Evolutionary conservation across 306 rosid genomes (phyloP).

Genomic region (Sindora glabra): DNA sequence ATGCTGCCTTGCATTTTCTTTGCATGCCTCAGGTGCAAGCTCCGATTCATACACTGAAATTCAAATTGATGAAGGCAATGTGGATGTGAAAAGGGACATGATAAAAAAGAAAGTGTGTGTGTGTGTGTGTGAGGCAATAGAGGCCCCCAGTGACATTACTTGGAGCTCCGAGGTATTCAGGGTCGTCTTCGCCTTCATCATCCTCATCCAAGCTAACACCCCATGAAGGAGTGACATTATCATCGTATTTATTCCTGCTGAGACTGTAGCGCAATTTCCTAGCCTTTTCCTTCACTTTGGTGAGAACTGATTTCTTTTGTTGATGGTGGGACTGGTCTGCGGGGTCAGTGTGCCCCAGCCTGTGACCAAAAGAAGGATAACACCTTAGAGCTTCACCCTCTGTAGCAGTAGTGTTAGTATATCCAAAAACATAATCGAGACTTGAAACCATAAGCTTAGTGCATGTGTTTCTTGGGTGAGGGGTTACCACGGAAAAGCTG

Average conservation of each 20-base stretch:
- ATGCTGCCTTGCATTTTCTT: constrained; percentile 34
- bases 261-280: constrained; percentile 63
- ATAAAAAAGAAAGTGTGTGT: neutral
- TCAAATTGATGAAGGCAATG: too few species aligned
- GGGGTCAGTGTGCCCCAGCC: constrained; percentile 32
- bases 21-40: constrained; percentile 37
- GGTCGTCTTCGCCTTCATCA: constrained; percentile 33
- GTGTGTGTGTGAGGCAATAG: neutral
- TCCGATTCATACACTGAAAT: constrained; percentile 70
- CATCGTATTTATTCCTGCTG: constrained; percentile 66
- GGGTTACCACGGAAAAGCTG: constrained; percentile 65
- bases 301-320: constrained; percentile 81
- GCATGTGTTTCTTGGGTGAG: too few species aligned
- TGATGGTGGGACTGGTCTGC: constrained; percentile 56
- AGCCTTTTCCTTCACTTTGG: constrained; percentile 88
- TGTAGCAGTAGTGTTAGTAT: too few species aligned
- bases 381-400: constrained; percentile 36
- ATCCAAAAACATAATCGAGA: too few species aligned
- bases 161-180: constrained; percentile 75
- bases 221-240: constrained; percentile 28
- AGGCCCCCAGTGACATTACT: constrained; percentile 26
- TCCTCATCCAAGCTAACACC: constrained; percentile 32
- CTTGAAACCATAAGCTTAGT: too few species aligned
- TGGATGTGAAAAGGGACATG: too few species aligned
- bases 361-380: constrained; percentile 20